Base-by-base conservation (phyloP, 768 basidiomycete species). In the Xerocomus potaroensis region DNA sequence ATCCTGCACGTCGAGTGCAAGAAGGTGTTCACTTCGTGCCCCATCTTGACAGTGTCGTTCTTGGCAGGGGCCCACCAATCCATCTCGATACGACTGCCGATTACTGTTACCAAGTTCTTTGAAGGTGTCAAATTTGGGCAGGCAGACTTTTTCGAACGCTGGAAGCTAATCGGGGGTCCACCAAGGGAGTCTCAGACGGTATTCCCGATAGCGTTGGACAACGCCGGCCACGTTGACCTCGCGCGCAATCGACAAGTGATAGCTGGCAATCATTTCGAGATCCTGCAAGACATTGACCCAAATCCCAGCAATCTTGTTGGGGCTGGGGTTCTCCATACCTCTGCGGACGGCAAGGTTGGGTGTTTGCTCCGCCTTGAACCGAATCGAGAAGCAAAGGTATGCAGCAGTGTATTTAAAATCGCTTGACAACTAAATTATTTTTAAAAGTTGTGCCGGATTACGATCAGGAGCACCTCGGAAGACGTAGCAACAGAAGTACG, bases 91-190 rank as follows among this genome's bases (percentile, higher is more conserved):
- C 81, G 83, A 39, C 73, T 99, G 21, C 96, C 96, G 10, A 80
- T 99, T 54, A 79, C 89, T 35, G 59, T 96, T 46, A 85, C 86
- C 32, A 92, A 95, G 66, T 99, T 99, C 67, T 78, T 98, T 46
- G 95, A 96, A 61, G 88, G 90, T 21, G 94, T 97, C 54, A 86
- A 83, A 58, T 78, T 99, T 27, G 81, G 79, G 10, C 74, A 79
- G 50, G 70, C 78, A 1, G 90, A 96, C 56, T 99, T 98, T 76
- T 99, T 98, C 68, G 94, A 97, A 66, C 75, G 96, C 42, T 99
- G 96, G 96, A 94, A 92, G 66, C 70, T 96, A 56, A 98, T 98
- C 42, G 96, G 96, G 7, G 96, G 96, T 1, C 75, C 91, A 11
- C 96, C 96, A 23, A 79, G 94, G 41, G 96, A 99, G 70, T 81